Percentiles rank a stretch among this genome's conserved stretches.
These are phyloP conservation scores for Tricholoma flavovirens DNA, from an alignment of 768 basidiomycete genomes.

Conservation along the genomic window DNA sequence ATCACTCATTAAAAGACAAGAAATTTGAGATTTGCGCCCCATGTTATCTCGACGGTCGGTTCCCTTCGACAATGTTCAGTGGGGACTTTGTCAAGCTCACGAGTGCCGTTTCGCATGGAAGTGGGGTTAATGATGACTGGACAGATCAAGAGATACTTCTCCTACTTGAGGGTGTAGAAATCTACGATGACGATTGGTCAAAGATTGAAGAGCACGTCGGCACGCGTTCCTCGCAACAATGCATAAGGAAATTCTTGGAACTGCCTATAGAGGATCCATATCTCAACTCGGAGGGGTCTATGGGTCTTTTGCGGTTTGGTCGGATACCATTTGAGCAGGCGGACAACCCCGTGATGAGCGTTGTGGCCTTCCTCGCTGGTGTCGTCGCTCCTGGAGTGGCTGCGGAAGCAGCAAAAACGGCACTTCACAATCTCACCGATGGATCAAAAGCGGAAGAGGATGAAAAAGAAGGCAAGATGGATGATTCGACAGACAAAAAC, in stretches of 20 bases:
- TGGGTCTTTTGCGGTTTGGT: conserved; percentile 70
- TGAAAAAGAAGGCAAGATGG: conserved; percentile 28
- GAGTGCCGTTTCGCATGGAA: conserved; percentile 34
- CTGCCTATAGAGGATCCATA: conserved; percentile 97
- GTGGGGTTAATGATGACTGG: conserved; percentile 63
- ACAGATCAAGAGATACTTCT: conserved; percentile 84
- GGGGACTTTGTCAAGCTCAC: conserved; percentile 94
- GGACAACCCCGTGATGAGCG: conserved; percentile 98
- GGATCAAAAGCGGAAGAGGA: conserved; percentile 38
- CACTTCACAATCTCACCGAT: conserved; percentile 74
- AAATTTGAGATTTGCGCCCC: conserved; percentile 86
- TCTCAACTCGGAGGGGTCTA: conserved; percentile 66
- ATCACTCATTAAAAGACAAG: conserved; percentile 90
- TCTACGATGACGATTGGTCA: conserved; percentile 98
- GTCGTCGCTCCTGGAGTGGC: conserved; percentile 89
- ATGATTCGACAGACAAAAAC: conserved; percentile 22
- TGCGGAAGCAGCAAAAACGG: conserved; percentile 89
- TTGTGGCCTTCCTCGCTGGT: conserved; percentile 93
- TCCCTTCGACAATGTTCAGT: conserved; percentile 93
- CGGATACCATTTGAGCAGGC: conserved; percentile 88
- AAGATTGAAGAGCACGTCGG: conserved; percentile 91
- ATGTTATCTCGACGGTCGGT: conserved; percentile 95
- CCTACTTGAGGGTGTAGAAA: conserved; percentile 94
- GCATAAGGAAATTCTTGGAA: conserved; percentile 91
- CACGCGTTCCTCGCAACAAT: conserved; percentile 87